Evolutionary conservation across 768 basidiomycete species (phyloP), one percentile per base, ranked within the genome.

Genomic region (Collybiopsis luxurians): DNA sequence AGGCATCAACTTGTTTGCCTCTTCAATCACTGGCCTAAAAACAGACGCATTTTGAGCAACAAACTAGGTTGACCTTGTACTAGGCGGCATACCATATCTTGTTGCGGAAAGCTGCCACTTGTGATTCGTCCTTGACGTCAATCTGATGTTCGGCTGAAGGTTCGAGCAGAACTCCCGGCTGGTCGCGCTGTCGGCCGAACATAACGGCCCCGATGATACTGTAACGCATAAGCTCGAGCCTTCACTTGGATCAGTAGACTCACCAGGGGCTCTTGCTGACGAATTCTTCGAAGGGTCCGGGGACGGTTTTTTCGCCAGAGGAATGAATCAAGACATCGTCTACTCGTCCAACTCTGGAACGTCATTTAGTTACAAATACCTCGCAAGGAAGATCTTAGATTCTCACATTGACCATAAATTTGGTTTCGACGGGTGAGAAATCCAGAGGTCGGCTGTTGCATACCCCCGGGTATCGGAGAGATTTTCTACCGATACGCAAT

Each of bases 371-470:
- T 19, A 17, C 2, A 15, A 17, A 55, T 19, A 47, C 15, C 4
- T 15, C 15, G 10, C 23, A 47, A 2, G 54, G 15, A 3, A 17
- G 19, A 30, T 43, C 38, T 17, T 6, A 21, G 19, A 15, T 7
- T 10, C 54, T 24, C 13, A 55, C 54, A 55, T 45, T 60, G 71
- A 78, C 69, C 74, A 82, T 19, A 77, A 63, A 13, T 70, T 64
- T 2, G 70, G 63, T 13, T 74, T 72, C 4, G 71, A 73, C 0
- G 80, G 77, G 59, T 82, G 80, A 28, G 67, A 69, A 28, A 72
- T 53, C 59, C 75, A 78, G 7, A 79, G 60, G 63, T 81, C 80
- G 3, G 71, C 72, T 10, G 73, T 78, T 1, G 73, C 73, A 49
- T 79, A 80, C 10, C 79, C 79, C 36, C 60, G 63, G 4, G 67